Conservation (phyloP, 177 flowering plant genomes). For the Vitis hybrid region DNA sequence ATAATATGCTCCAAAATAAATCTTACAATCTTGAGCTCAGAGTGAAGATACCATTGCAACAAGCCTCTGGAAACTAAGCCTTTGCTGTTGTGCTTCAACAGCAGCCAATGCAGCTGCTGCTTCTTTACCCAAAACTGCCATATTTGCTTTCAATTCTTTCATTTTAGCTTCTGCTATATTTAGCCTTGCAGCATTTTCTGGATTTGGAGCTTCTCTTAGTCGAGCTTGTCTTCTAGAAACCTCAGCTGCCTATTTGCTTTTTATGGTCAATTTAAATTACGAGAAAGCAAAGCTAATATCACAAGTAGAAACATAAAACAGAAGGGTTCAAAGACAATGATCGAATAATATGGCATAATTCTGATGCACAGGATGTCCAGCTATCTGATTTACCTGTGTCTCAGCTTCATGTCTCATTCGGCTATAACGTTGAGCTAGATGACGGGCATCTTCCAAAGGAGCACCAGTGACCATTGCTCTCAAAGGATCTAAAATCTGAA, state of each 20-base stretch:
- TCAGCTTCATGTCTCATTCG: slow-evolving; percentile 99
- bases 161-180: slow-evolving; percentile 82
- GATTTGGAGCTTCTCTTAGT: slow-evolving; percentile 67
- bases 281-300: slow-evolving; percentile 6
- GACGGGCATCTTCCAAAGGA: slow-evolving; percentile 98
- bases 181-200: slow-evolving; percentile 76
- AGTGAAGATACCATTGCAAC: slow-evolving; percentile 64
- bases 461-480: slow-evolving; percentile 79
- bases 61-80: slow-evolving; percentile 88
- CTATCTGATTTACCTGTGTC: slow-evolving; percentile 55
- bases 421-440: slow-evolving; percentile 98
- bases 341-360: neutral
- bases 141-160: slow-evolving; percentile 88
- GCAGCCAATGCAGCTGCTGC: slow-evolving; percentile 93
- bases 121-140: slow-evolving; percentile 97
- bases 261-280: slow-evolving; percentile 12
- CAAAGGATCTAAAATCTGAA: slow-evolving; percentile 82
- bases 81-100: slow-evolving; percentile 92
- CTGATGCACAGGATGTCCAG: neutral
- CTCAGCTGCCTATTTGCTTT: slow-evolving; percentile 72
- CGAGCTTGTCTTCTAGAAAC: slow-evolving; percentile 78
- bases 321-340: neutral
- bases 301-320: neutral
- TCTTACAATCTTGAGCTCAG: neutral
- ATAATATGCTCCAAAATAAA: neutral